Conservation (phyloP, 176 grass and related monocot species). For the Triticum aestivum region DNA sequence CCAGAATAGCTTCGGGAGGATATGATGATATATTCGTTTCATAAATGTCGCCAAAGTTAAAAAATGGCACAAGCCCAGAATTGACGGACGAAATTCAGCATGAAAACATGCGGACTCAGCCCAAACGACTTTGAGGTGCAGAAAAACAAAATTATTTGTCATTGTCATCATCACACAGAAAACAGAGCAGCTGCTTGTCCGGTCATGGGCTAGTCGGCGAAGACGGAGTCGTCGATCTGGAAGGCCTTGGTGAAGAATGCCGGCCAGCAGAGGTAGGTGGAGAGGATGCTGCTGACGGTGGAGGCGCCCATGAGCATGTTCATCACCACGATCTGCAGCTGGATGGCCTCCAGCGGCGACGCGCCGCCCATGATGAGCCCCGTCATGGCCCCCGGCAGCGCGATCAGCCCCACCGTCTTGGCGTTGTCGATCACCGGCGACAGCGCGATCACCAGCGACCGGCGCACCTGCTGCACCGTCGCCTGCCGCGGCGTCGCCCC, state of each 20-base stretch:
- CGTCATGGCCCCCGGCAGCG: constrained; percentile 78
- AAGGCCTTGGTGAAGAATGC: constrained; percentile 85
- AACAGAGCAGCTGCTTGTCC: not conserved
- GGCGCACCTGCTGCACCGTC: constrained; percentile 61
- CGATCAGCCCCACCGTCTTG: constrained; percentile 79
- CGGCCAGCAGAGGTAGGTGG: constrained; percentile 83
- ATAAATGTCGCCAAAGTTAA: too few species aligned
- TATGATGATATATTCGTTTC: too few species aligned
- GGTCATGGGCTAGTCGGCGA: constrained; percentile 33
- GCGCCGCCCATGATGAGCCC: constrained; percentile 83
- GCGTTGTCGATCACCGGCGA: constrained; percentile 60
- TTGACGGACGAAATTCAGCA: not conserved
- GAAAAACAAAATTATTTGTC: not conserved
- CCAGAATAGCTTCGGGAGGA: too few species aligned
- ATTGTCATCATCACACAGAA: not conserved
- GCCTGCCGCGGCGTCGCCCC: constrained; percentile 84
- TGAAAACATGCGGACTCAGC: not conserved
- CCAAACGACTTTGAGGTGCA: not conserved
- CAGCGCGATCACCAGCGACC: constrained; percentile 56
- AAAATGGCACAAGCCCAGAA: too few species aligned
- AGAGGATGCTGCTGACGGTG: constrained; percentile 80
- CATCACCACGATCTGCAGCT: constrained; percentile 80
- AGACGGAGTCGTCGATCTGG: constrained; percentile 62
- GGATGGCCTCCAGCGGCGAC: constrained; percentile 76
- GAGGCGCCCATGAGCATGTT: constrained; percentile 85